Evolutionary conservation across 2,329 filamentous ascomycete species (phyloP).

Genomic region (Fusarium brevicatenulatum): DNA sequence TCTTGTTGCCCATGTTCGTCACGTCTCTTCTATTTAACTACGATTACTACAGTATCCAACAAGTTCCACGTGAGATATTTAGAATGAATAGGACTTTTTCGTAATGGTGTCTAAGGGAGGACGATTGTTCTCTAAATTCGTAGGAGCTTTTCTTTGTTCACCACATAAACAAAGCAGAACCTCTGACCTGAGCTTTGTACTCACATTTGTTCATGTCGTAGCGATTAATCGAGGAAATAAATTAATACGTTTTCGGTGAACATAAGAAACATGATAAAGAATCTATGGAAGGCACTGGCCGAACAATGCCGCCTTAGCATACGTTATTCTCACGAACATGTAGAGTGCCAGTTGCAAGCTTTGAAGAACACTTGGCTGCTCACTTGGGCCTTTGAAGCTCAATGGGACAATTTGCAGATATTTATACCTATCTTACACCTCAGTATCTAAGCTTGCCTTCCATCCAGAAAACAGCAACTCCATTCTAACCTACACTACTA

Average conservation of each 20-base stretch:
- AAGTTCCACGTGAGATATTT: fast-evolving
- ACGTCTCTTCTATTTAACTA: fast-evolving
- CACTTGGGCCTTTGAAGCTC: fast-evolving
- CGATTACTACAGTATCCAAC: fast-evolving
- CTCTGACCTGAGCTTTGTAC: fast-evolving
- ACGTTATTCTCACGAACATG: background rate
- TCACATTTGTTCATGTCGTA: fast-evolving
- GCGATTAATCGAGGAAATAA: fast-evolving
- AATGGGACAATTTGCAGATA: fast-evolving
- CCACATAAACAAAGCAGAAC: fast-evolving
- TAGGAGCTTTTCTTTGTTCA: background rate
- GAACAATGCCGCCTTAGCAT: fast-evolving
- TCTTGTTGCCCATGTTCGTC: too few relatives aligned
- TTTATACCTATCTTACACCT: too few relatives aligned
- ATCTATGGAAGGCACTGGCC: fast-evolving
- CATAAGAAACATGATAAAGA: background rate
- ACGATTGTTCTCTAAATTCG: background rate
- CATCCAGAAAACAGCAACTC: background rate
- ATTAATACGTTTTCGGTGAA: fast-evolving
- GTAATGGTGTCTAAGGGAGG: fast-evolving
- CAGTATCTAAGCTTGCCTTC: fast-evolving
- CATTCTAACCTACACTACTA: background rate
- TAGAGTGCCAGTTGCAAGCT: fast-evolving
- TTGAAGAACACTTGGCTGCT: background rate
- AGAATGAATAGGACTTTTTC: fast-evolving